phyloP scores from a whole-genome alignment of 2,329 filamentous ascomycete species.

The Coniella vitis region DNA sequence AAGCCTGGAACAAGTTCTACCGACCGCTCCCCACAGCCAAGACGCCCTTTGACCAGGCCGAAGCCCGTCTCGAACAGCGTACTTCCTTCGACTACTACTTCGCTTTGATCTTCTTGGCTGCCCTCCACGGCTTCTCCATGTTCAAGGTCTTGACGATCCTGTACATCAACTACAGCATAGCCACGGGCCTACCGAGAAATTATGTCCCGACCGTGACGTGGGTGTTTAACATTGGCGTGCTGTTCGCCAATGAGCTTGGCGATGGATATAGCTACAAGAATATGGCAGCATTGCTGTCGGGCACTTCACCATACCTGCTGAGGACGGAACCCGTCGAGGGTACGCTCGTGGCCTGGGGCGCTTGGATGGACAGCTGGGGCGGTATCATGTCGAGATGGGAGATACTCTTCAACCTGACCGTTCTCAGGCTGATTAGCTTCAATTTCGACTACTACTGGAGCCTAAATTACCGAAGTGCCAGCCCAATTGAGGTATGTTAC shows the following conservation, averaged over 20 bases:
- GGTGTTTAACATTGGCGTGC: slow-evolving; percentile 76
- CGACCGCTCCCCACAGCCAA: slow-evolving; percentile 29
- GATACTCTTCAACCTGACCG: slow-evolving; percentile 94
- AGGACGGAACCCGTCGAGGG: slow-evolving; percentile 26
- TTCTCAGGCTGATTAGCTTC: slow-evolving; percentile 89
- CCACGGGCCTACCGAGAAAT: slow-evolving; percentile 60
- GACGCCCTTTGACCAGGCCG: slow-evolving; percentile 35
- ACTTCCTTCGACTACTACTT: slow-evolving; percentile 78
- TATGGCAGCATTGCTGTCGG: slow-evolving; percentile 48
- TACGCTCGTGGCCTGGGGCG: slow-evolving; percentile 52
- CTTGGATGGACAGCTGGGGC: slow-evolving; percentile 69
- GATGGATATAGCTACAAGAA: slow-evolving; percentile 67
- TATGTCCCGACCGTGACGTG: slow-evolving; percentile 74
- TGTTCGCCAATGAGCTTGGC: slow-evolving; percentile 86
- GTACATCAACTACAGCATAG: slow-evolving; percentile 73
- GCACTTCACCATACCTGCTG: slow-evolving; percentile 10
- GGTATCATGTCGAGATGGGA: slow-evolving; percentile 91
- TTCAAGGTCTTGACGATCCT: slow-evolving; percentile 78
- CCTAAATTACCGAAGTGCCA: slow-evolving; percentile 54
- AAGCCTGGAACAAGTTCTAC: slow-evolving; percentile 54
- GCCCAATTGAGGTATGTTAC: slow-evolving; percentile 69
- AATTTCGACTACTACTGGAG: slow-evolving; percentile 98
- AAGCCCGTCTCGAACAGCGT: slow-evolving; percentile 59
- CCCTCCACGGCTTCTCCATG: slow-evolving; percentile 77
- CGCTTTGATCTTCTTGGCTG: slow-evolving; percentile 69